Base-by-base conservation (phyloP, 1,284 basidiomycete genomes). In the Baeospora myosura region DNA sequence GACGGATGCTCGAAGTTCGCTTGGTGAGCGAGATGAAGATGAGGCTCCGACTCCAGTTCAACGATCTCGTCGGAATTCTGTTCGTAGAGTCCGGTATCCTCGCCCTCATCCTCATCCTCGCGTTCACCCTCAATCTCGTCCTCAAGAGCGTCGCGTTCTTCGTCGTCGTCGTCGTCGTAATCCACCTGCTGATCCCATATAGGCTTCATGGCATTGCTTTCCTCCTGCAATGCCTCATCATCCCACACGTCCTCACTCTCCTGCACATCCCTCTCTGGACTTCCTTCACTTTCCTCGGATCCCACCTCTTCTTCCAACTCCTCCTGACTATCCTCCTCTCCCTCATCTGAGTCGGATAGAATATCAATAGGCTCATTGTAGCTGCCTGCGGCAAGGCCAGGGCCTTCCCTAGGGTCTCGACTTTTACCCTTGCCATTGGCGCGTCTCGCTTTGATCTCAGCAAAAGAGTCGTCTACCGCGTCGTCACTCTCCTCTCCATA, bases 361-460 rank as follows among this genome's bases (percentile, higher is more conserved):
- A 77, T 63, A 45, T 74, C 68, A 42, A 77, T 76, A 7, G 74
- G 73, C 37, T 71, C 61, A 24, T 60, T 50, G 34, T 58, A 53
- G 18, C 61, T 60, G n/a, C 65, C 65, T 39, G 51, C 50, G 16
- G 56, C 61, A 36, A 76, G 60, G 3, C 74, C 74, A 35, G 74
- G 72, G 7, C 75, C 75, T 48, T 76, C 74, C 33, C 72, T 59
- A 4, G 74, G 71, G 49, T 80, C 79, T 37, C 78, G 67, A 37
- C 66, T 71, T 52, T 81, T 81, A 23, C 78, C 79, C 55, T 81
- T 81, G 16, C 55, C 56, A 25, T 48, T 38, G 18, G 61, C 65
- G 33, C 69, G 65, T 45, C 73, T 67, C 22, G 69, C 67, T 42
- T 62, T 64, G 25, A 72, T 54, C 39, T 72, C 68, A 20, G 71